Percentiles rank a stretch among this genome's conserved stretches.
Conservation (phyloP, 306 rosid species). For the Vicia sativa region DNA sequence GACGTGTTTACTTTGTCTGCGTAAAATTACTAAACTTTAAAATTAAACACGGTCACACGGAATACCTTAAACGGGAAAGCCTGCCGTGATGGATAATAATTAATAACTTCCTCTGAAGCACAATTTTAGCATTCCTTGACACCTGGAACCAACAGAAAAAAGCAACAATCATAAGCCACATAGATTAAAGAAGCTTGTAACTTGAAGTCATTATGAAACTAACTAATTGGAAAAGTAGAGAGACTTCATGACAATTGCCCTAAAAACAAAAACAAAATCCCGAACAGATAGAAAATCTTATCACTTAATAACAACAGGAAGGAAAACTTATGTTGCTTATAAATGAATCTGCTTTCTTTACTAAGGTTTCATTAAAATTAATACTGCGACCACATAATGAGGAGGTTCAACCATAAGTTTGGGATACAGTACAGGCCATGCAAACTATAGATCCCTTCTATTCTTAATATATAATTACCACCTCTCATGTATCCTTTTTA, state of each 20-base stretch:
- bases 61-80: constrained; percentile 44
- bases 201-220: constrained; percentile 9
- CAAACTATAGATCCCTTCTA: not conserved
- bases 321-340: constrained; percentile 14
- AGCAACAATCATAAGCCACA: constrained; percentile 20
- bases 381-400: not conserved
- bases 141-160: constrained; percentile 34
- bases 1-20: not conserved
- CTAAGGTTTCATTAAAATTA: not conserved
- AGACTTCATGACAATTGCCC: constrained; percentile 17
- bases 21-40: not conserved
- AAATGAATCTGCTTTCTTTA: not conserved
- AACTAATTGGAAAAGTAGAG: constrained; percentile 19
- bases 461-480: not conserved
- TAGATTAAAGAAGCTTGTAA: constrained; percentile 14
- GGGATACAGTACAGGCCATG: not conserved
- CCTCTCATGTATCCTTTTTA: not conserved
- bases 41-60: not conserved
- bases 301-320: constrained; percentile 3
- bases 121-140: constrained; percentile 31
- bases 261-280: constrained; percentile 1
- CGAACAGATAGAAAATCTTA: not conserved
- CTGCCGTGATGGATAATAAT: constrained; percentile 28
- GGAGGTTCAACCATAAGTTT: not conserved
- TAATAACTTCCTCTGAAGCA: constrained; percentile 22